A percentile compares a stretch with the other conserved stretches of the same genome.
phyloP scores from a whole-genome alignment of 345 rosid genomes.

The Psidium friedrichsthalianum region DNA sequence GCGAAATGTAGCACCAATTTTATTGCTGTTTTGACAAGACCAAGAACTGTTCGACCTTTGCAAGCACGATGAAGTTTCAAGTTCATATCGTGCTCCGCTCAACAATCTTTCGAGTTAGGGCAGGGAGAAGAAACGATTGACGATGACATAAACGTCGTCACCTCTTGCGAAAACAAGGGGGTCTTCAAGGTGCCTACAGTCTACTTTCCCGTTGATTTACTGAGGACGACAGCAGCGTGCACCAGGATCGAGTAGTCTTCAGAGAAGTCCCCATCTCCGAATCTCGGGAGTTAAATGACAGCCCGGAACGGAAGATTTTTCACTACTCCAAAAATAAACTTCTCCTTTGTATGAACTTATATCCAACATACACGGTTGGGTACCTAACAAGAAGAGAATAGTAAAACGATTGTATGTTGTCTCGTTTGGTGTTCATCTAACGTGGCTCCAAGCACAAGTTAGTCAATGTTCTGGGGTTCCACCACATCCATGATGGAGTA shows the following conservation, averaged over 20 bases:
- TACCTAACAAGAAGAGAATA: too few species aligned
- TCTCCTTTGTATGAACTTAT: too few species aligned
- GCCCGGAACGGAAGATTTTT: too few species aligned
- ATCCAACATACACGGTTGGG: too few species aligned
- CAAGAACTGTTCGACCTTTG: not conserved
- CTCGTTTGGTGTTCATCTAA: not conserved
- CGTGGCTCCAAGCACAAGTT: not conserved
- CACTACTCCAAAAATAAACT: too few species aligned
- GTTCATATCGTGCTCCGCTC: not conserved
- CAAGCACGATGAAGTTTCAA: not conserved
- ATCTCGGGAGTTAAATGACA: too few species aligned
- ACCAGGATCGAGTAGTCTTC: not conserved
- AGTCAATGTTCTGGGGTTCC: not conserved
- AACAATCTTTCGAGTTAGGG: not conserved
- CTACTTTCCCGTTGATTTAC: not conserved
- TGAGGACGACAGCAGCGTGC: not conserved
- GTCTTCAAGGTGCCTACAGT: not conserved
- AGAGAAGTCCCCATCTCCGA: too few species aligned
- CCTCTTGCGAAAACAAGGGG: not conserved
- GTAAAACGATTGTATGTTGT: not conserved
- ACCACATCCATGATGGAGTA: not conserved
- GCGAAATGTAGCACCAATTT: not conserved
- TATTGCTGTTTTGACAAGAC: not conserved
- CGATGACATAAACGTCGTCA: not conserved
- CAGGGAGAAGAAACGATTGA: not conserved